Base-by-base conservation (phyloP, 2,329 filamentous ascomycete genomes). In the Gaeumannomyces sp. region DNA sequence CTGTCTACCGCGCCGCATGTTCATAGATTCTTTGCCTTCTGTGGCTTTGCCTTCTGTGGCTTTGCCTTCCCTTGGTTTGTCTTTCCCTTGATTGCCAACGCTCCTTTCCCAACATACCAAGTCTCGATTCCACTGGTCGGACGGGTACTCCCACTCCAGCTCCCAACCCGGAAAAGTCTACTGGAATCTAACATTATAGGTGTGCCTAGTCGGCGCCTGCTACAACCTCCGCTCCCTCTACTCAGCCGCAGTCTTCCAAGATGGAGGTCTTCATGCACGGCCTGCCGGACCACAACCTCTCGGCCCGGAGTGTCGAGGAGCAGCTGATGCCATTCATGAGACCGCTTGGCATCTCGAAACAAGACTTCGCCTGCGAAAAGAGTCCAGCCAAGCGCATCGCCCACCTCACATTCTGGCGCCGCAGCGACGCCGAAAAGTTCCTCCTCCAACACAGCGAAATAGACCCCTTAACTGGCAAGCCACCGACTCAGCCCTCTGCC, bases 181-280 rank as follows among this genome's bases (percentile, higher is more conserved):
- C n/a, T 22, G 45, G 22, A 19, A 22, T 53, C 45, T 11, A 53
- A 53, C 22, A n/a, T 53, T 22, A 22, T 53, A n/a, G 45, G 22
- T 11, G 45, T 53, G 19, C 45, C 19, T 10, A 53, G 38, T 53
- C 25, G 45, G 10, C 14, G 22, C 22, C 45, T 53, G n/a, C n/a
- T 25, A 53, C 6, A 22, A 53, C 45, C 45, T 50, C 22, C 6
- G 2, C 1, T 25, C 45, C 45, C 45, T 53, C 45, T 25, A 7
- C 14, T 53, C 16, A 16, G 8, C 27, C 22, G 7, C 25, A 28
- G 6, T 11, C 33, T 29, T 29, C 35, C 60, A 59, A 38, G 8
- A 84, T 85, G 78, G 81, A 85, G 66, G 76, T 81, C 14, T 78
- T 78, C 50, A 69, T 85, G 38, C 67, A 64, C 19, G 77, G 78